phyloP scores from a whole-genome alignment of 2,329 filamentous ascomycete species.

The Aspergillus texensis region DNA sequence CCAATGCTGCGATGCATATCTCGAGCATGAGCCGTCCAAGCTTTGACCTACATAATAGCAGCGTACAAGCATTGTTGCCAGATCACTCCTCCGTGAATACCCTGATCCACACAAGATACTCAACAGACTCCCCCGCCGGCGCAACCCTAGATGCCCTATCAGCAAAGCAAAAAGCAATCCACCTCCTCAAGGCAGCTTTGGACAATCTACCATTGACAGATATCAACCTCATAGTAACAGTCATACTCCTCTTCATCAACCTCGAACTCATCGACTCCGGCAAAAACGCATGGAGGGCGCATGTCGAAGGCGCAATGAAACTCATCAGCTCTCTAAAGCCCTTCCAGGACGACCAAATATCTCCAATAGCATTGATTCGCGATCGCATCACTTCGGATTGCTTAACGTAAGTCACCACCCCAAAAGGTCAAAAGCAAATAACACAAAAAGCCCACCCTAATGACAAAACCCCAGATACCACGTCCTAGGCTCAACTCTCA shows the following conservation, averaged over 20 bases:
- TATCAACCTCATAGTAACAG: background rate
- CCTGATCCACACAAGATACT: too few species aligned
- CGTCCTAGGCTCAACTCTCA: background rate
- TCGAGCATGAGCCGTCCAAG: background rate
- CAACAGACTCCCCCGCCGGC: background rate
- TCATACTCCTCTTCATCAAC: background rate
- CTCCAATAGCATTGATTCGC: background rate
- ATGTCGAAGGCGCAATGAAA: constrained; percentile 6
- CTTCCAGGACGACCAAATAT: background rate
- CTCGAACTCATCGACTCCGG: background rate
- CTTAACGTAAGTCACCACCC: background rate
- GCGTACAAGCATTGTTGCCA: accelerated
- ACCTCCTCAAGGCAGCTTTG: background rate
- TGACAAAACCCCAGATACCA: background rate
- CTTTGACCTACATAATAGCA: background rate
- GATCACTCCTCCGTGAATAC: too few species aligned
- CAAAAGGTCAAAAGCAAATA: background rate
- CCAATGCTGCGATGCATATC: constrained; percentile 1
- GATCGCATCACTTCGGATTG: background rate
- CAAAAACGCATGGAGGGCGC: constrained; percentile 6
- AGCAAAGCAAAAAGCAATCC: background rate
- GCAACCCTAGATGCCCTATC: background rate
- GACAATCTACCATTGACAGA: background rate
- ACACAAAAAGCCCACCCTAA: background rate
- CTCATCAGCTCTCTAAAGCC: background rate